Evolutionary conservation across 148 eudicot species (phyloP).

Genomic region (Persicaria tinctoria): DNA sequence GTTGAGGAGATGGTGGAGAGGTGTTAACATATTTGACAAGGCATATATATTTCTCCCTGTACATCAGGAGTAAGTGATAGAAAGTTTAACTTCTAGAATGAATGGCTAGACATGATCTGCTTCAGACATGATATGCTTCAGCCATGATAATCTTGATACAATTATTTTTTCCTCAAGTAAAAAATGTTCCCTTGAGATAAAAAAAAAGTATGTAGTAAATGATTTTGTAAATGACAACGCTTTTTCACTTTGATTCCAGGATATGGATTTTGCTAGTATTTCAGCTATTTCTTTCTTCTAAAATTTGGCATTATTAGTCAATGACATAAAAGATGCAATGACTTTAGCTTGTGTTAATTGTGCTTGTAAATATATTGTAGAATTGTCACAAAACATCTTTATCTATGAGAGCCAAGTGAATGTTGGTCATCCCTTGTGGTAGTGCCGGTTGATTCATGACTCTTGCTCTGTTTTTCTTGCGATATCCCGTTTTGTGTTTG

Average conservation of each 20-base stretch:
- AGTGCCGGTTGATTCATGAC: background rate
- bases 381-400: too few relatives aligned
- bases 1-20: constrained; percentile 98
- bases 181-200: background rate
- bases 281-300: background rate
- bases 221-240: background rate
- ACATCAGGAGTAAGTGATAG: constrained; percentile 65
- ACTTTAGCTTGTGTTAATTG: too few relatives aligned
- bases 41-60: constrained; percentile 84
- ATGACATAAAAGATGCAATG: background rate
- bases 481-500: background rate
- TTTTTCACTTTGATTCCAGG: background rate
- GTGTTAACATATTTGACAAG: constrained; percentile 83
- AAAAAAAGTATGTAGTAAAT: background rate
- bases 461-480: background rate
- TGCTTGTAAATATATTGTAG: too few relatives aligned
- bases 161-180: too few relatives aligned
- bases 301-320: background rate
- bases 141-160: too few relatives aligned
- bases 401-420: too few relatives aligned
- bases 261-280: background rate
- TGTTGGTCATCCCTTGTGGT: too few relatives aligned
- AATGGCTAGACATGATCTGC: background rate
- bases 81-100: constrained; percentile 5
- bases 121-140: background rate